Conservation (phyloP, 805 yeast species). For the Metschnikowia lochheadii region DNA sequence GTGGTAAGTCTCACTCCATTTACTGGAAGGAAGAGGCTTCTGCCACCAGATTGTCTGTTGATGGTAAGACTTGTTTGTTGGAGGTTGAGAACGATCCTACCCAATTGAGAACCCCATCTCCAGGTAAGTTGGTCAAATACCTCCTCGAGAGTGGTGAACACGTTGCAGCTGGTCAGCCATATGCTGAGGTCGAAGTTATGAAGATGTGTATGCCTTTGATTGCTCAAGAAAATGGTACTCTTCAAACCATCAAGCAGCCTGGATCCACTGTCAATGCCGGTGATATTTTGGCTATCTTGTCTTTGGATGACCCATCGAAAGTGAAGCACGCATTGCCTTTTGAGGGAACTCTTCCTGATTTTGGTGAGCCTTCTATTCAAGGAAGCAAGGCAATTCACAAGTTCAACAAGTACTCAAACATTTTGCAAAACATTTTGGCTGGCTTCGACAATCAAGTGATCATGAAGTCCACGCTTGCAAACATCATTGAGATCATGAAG, state of each 20-base stretch:
- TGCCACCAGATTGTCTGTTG: constrained; percentile 92
- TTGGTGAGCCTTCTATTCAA: constrained; percentile 75
- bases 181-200: constrained; percentile 99
- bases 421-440: constrained; percentile 72
- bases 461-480: constrained; percentile 77
- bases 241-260: constrained; percentile 93
- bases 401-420: constrained; percentile 53
- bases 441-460: constrained; percentile 97
- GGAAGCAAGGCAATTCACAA: constrained; percentile 84
- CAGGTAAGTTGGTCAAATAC: constrained; percentile 93
- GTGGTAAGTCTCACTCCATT: constrained; percentile 90
- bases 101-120: constrained; percentile 96
- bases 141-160: constrained; percentile 96
- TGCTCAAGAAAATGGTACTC: constrained; percentile 89
- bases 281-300: constrained; percentile 90
- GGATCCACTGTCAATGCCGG: constrained; percentile 97
- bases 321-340: constrained; percentile 95
- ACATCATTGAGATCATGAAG: constrained; percentile 66
- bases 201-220: constrained; percentile 98
- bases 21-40: constrained; percentile 98
- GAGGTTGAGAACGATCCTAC: constrained; percentile 98
- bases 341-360: constrained; percentile 87
- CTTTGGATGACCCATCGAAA: constrained; percentile 94
- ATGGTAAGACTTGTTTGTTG: constrained; percentile 87
- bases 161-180: constrained; percentile 84